Percentiles rank a stretch among this genome's conserved stretches.
phyloP scores from a whole-genome alignment of 1,139 yeast species.

The Arxiozyma heterogenica region DNA sequence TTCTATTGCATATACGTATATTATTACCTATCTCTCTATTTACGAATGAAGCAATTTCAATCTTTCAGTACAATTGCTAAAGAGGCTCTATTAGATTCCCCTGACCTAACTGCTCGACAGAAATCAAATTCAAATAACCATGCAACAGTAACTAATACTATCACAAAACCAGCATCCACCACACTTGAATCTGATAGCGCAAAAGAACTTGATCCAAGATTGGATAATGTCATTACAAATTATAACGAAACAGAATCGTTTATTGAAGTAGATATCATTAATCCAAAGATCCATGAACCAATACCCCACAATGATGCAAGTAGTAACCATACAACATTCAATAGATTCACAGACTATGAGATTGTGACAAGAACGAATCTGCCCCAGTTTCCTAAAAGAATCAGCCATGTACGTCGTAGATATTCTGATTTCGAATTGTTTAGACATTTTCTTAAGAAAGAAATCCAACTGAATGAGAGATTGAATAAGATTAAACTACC shows the following conservation, averaged over 20 bases:
- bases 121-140: neutral
- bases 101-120: neutral
- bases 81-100: neutral
- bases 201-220: neutral
- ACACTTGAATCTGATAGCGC: neutral
- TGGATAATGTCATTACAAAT: constrained; percentile 27
- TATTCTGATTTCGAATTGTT: constrained; percentile 86
- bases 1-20: no score
- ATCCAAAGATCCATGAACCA: constrained; percentile 37
- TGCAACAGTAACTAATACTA: neutral
- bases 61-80: constrained; percentile 28
- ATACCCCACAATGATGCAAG: constrained; percentile 45
- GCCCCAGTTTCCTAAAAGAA: constrained; percentile 69
- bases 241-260: constrained; percentile 95
- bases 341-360: constrained; percentile 82
- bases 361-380: constrained; percentile 77
- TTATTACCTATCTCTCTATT: no score
- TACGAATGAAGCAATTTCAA: constrained; percentile 22
- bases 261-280: constrained; percentile 71
- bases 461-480: constrained; percentile 31
- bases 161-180: neutral
- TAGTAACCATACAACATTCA: neutral
- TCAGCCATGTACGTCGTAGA: constrained; percentile 68
- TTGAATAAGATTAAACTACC: constrained; percentile 60
- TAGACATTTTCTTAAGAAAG: constrained; percentile 55